phyloP scores from a whole-genome alignment of 306 rosid species.

The Rosa lucieae region DNA sequence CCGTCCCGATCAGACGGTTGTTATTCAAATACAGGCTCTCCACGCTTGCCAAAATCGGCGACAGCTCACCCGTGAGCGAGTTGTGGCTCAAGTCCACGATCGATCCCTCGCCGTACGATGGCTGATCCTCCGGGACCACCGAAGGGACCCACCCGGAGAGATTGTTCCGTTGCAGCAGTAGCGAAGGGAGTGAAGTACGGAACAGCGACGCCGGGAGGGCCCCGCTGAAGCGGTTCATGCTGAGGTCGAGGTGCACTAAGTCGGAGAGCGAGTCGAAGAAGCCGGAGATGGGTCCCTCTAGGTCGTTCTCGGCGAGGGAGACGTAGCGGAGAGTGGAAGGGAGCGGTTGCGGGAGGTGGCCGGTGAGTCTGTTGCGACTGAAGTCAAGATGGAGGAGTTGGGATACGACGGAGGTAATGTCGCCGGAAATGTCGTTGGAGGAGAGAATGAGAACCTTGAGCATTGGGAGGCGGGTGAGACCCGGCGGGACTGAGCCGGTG shows the following conservation, averaged over 20 bases:
- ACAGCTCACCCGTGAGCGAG: constrained; percentile 44
- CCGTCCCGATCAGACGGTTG: constrained; percentile 53
- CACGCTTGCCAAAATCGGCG: constrained; percentile 46
- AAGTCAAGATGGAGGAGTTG: constrained; percentile 66
- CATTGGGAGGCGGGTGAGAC: constrained; percentile 38
- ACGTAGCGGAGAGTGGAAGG: constrained; percentile 70
- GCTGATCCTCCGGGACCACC: not conserved
- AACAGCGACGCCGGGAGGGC: constrained; percentile 60
- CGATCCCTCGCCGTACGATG: constrained; percentile 52
- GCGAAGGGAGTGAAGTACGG: constrained; percentile 42
- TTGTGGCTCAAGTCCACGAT: constrained; percentile 73
- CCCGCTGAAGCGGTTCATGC: constrained; percentile 58
- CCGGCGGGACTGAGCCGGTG: constrained; percentile 54
- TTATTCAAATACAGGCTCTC: constrained; percentile 70
- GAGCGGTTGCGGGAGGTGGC: constrained; percentile 40
- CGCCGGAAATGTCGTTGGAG: constrained; percentile 46
- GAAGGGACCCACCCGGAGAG: constrained; percentile 56
- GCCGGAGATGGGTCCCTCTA: constrained; percentile 68
- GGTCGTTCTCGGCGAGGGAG: constrained; percentile 46
- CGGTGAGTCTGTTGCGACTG: constrained; percentile 45
- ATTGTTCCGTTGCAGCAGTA: constrained; percentile 67
- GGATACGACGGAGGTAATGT: constrained; percentile 38
- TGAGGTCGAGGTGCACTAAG: constrained; percentile 55
- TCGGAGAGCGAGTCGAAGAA: constrained; percentile 46
- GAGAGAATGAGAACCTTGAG: constrained; percentile 61